Base-by-base conservation (phyloP, 352 stramenopile genomes). In the Phytopythium litorale region DNA sequence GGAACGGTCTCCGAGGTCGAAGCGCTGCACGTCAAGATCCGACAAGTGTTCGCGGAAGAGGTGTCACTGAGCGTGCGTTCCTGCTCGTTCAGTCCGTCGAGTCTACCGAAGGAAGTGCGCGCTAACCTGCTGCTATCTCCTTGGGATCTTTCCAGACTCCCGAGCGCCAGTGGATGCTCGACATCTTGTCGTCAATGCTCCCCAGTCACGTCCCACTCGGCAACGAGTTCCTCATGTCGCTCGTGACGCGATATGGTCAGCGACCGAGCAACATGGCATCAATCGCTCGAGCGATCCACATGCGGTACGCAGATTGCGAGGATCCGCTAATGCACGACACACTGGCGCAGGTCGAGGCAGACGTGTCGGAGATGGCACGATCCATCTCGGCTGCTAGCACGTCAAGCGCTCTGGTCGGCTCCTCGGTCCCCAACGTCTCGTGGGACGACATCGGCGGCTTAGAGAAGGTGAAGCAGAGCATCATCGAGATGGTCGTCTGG, bases 401-500 rank as follows among this genome's bases (percentile, higher is more conserved):
- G 48, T 72, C 62, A 4, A 67, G 68, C 0, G 60, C 81, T 16
- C 69, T 69, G 0, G 54, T 91, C 1, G 70, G 68, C 15, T 77
- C 80, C 4, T 85, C 71, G 0, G 71, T 91, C 0, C 83, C 84
- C 15, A 75, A 81, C 21, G 82, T 95, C 7, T 71, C 63, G 21
- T 96, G 87, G 87, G 51, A 72, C 1, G 83, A 92, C 38, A 96
- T 96, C 48, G 87, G 87, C 25, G 87, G 87, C 0, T 64, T 91
- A 5, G 70, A 80, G 15, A 55, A 61, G 32, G 78, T 93, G 56
- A 96, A 96, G 60, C 84, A 94, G 62, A 81, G 62, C 7, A 63
- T 96, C 23, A 62, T 87, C 28, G 87, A 96, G 62, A 96, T 92
- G 84, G 84, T 91, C 4, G 87, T 96, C 21, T 96, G 87, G 87